A percentile compares a stretch with the other conserved stretches of the same genome.
These are phyloP conservation scores for Thraustotheca clavata DNA, from an alignment of 352 stramenopile genomes.

Conservation along the genomic window DNA sequence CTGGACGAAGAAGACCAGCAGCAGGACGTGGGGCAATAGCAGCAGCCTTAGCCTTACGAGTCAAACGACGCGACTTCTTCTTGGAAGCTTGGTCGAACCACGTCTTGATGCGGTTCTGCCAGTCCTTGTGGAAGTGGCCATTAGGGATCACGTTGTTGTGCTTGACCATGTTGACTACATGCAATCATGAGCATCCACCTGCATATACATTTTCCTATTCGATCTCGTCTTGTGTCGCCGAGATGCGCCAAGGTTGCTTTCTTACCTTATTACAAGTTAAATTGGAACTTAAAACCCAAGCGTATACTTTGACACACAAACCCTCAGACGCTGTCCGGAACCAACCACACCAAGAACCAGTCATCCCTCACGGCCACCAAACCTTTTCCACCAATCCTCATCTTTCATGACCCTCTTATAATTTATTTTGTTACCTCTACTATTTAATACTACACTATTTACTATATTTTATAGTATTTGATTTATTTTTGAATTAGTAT, in stretches of 20 bases:
- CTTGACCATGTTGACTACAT: slow-evolving; percentile 89
- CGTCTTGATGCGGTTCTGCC: slow-evolving; percentile 94
- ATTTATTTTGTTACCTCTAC: no score
- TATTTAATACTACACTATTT: no score
- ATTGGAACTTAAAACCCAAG: slow-evolving; percentile 21
- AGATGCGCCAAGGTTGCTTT: neutral
- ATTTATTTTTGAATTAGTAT: no score
- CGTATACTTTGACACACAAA: slow-evolving; percentile 9
- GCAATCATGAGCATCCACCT: neutral
- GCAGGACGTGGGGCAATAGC: slow-evolving; percentile 95
- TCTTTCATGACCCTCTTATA: neutral
- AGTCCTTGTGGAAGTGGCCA: slow-evolving; percentile 99
- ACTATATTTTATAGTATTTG: no score
- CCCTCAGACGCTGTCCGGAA: neutral
- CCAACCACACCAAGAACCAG: slow-evolving; percentile 19
- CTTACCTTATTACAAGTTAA: slow-evolving; percentile 24
- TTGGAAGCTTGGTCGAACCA: slow-evolving; percentile 97
- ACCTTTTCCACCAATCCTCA: slow-evolving; percentile 10
- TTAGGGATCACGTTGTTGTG: slow-evolving; percentile 99
- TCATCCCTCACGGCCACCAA: slow-evolving; percentile 22
- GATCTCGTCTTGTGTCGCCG: neutral
- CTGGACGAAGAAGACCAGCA: slow-evolving; percentile 92
- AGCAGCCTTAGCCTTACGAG: slow-evolving; percentile 96
- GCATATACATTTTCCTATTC: neutral
- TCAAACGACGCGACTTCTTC: slow-evolving; percentile 94